Conservation (phyloP, 352 stramenopile species). For the Pilasporangium apinafurcum region DNA sequence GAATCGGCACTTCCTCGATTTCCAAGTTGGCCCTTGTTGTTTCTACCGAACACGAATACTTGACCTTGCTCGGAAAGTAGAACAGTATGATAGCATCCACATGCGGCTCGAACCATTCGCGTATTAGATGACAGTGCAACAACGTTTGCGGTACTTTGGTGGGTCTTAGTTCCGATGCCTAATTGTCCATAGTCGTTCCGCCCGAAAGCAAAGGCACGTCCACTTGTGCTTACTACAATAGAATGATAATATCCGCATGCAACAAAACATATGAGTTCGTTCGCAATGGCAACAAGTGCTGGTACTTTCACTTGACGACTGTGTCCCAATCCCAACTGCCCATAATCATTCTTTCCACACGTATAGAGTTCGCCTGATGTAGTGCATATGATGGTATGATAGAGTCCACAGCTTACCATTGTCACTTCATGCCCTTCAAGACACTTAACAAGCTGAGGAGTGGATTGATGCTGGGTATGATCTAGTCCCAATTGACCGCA, state of each 20-base stretch:
- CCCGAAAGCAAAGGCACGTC: constrained; percentile 73
- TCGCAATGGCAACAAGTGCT: constrained; percentile 46
- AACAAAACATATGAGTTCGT: constrained; percentile 75
- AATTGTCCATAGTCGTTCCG: constrained; percentile 86
- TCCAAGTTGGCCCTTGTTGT: constrained; percentile 87
- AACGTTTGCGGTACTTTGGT: constrained; percentile 69
- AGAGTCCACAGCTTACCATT: constrained; percentile 78
- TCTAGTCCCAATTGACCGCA: constrained; percentile 82
- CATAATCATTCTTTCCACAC: constrained; percentile 88
- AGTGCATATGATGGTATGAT: constrained; percentile 81
- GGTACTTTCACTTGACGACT: constrained; percentile 73
- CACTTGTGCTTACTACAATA: constrained; percentile 54
- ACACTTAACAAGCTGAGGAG: constrained; percentile 66
- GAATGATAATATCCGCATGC: constrained; percentile 86
- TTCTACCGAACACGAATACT: constrained; percentile 81
- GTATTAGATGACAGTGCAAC: constrained; percentile 65
- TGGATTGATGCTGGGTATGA: constrained; percentile 70
- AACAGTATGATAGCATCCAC: constrained; percentile 85
- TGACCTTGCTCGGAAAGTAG: constrained; percentile 77
- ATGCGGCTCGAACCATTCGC: constrained; percentile 67
- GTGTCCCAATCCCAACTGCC: constrained; percentile 74
- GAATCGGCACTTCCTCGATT: constrained; percentile 82
- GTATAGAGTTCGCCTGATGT: constrained; percentile 54
- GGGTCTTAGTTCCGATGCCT: constrained; percentile 77
- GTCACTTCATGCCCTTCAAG: constrained; percentile 67